Evolutionary conservation across 352 stramenopile species (phyloP).

Genomic region (Albugo candida): DNA sequence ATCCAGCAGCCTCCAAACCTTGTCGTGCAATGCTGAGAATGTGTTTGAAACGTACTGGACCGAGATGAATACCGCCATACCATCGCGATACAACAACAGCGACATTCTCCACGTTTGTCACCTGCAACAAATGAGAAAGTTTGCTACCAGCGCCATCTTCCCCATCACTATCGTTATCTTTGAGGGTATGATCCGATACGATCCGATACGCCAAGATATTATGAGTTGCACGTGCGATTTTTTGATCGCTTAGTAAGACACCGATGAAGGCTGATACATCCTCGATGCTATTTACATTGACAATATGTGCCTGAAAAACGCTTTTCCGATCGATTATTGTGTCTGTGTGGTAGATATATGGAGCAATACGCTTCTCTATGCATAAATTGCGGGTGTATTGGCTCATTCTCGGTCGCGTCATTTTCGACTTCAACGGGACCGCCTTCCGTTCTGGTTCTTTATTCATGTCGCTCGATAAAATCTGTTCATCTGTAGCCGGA

Average conservation of each 20-base stretch:
- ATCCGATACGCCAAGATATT: conserved; percentile 82
- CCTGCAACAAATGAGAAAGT: conserved; percentile 58
- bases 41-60: conserved; percentile 76
- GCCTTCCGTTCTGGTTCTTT: conserved; percentile 4
- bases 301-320: conserved; percentile 61
- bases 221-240: conserved; percentile 66
- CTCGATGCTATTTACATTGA: conserved; percentile 32
- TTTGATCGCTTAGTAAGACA: conserved; percentile 58
- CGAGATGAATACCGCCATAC: conserved; percentile 68
- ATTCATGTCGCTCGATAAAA: background rate
- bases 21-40: conserved; percentile 56
- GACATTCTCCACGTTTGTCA: conserved; percentile 61
- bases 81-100: conserved; percentile 69
- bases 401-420: conserved; percentile 35
- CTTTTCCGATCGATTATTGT: conserved; percentile 65
- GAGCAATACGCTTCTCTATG: conserved; percentile 26
- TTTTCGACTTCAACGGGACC: conserved; percentile 36
- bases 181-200: conserved; percentile 38
- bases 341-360: conserved; percentile 45
- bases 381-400: conserved; percentile 31
- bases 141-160: conserved; percentile 68
- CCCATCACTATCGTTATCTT: conserved; percentile 77
- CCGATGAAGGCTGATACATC: conserved; percentile 65
- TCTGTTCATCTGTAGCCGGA: background rate
- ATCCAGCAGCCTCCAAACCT: conserved; percentile 50